phyloP scores from a whole-genome alignment of 192 early-diverging fungal species.

The Coemansia sp. region DNA sequence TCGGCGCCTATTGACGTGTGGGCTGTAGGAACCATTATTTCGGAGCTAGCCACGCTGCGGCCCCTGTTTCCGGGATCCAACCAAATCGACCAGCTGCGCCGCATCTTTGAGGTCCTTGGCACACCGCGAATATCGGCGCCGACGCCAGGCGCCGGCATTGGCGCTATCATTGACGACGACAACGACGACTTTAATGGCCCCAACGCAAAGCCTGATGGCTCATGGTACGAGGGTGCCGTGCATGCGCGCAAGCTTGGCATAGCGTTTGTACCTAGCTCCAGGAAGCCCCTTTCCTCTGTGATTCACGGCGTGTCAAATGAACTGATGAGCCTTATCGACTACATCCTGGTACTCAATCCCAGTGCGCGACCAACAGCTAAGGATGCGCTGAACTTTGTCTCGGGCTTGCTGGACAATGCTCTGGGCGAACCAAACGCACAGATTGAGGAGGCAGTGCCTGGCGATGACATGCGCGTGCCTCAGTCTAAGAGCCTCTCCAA shows the following conservation, averaged over 20 bases:
- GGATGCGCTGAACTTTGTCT: conserved; percentile 64
- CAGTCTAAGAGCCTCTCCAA: neutral
- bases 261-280: conserved; percentile 58
- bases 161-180: conserved; percentile 9
- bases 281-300: conserved; percentile 59
- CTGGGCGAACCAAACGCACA: conserved; percentile 30
- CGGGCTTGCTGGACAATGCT: conserved; percentile 42
- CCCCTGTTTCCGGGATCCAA: conserved; percentile 93
- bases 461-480: conserved; percentile 11
- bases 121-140: conserved; percentile 61
- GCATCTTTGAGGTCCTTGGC: conserved; percentile 84
- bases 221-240: conserved; percentile 76
- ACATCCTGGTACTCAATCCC: conserved; percentile 81
- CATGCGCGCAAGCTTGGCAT: conserved; percentile 71
- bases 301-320: conserved; percentile 63
- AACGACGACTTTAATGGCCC: neutral
- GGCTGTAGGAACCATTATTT: conserved; percentile 91
- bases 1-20: conserved; percentile 95
- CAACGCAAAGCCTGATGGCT: conserved; percentile 45
- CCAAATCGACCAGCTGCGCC: conserved; percentile 91
- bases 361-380: conserved; percentile 70
- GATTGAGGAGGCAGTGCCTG: conserved; percentile 12
- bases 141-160: conserved; percentile 3
- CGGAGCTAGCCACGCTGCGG: conserved; percentile 83
- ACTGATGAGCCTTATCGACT: conserved; percentile 66